Evolutionary conservation across 2,329 filamentous ascomycete species (phyloP), one percentile per base, ranked within the genome.

Genomic region (Stagonosporopsis tanaceti): DNA sequence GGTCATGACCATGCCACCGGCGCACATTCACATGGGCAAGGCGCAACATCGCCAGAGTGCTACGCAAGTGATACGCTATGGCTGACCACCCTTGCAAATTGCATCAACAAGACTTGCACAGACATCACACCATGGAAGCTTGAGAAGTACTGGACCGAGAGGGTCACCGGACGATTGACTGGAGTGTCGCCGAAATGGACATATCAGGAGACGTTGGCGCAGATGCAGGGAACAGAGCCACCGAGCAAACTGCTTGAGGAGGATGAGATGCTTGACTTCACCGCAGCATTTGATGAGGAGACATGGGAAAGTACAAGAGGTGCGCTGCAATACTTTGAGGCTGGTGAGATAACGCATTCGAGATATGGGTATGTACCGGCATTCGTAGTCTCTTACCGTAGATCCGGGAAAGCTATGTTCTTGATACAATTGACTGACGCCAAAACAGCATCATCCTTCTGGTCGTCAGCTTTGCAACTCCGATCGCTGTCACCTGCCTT

Each of bases 41-140:
- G 45, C 28, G 41, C 57, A 35, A 62, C 71, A 28, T 52, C 65
- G 11, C 61, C 69, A 24, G 59, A 65, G 37, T 74, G 72, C 47
- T 61, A 62, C 7, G 70, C 70, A 2, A 51, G 45, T 22, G 61
- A 73, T 38, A 65, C 59, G 6, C 40, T 65, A 3, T 75, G 59
- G 48, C 62, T 75, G 12, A 69, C 66, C 1, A 71, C 70, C 6
- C 55, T 73, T 0, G 71, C 70, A 9, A 70, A 66, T 41, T 75
- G 72, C 50, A 68, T 74, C 44, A 66, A 68, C 25, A 38, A 60
- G 1, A 67, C 51, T 22, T 74, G 71, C 44, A 54, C 37, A 17
- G 47, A 64, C 30, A 32, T 60, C 30, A 47, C 48, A 7, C 53
- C 50, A 24, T 69, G 56, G 60, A 59, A 61, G 38, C 53, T 69